phyloP scores from a whole-genome alignment of 2,329 filamentous ascomycete species.

The Neonectria coccinea region DNA sequence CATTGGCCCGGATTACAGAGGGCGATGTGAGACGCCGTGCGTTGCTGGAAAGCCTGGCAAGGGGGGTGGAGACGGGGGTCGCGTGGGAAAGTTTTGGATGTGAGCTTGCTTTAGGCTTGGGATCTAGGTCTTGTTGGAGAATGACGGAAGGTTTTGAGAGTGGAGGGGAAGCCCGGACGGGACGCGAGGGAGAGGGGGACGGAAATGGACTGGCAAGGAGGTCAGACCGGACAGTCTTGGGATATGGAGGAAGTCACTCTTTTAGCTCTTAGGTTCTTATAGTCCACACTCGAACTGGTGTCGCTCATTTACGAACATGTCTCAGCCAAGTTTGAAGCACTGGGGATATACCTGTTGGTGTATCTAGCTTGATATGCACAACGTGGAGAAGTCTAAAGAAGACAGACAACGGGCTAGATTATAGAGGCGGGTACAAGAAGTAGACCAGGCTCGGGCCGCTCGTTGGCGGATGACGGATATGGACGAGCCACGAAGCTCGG shows the following conservation, averaged over 20 bases:
- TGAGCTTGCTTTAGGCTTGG: background rate
- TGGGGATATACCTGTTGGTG: background rate
- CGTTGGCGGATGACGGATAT: background rate
- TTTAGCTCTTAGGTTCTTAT: background rate
- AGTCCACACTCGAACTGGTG: background rate
- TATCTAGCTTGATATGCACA: background rate
- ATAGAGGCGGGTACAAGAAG: background rate
- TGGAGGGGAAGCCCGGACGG: no score
- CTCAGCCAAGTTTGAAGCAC: background rate
- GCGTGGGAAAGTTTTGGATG: slow-evolving; percentile 14
- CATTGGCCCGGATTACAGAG: slow-evolving; percentile 54
- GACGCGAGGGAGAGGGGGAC: background rate
- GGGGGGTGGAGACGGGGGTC: background rate
- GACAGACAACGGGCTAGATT: slow-evolving; percentile 2
- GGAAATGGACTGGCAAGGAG: background rate
- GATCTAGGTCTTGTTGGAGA: background rate
- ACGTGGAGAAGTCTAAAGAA: background rate
- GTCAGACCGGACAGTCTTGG: background rate
- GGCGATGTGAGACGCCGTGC: slow-evolving; percentile 54
- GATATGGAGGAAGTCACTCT: slow-evolving; percentile 1
- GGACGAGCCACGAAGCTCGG: background rate
- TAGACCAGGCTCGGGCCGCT: slow-evolving; percentile 23
- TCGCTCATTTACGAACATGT: slow-evolving; percentile 1
- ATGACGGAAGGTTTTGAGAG: background rate
- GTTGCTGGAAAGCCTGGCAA: slow-evolving; percentile 35